Evolutionary conservation across 192 early-diverging fungal genomes (phyloP), one percentile per base, ranked within the genome.

Genomic region (Umbelopsis isabellina): DNA sequence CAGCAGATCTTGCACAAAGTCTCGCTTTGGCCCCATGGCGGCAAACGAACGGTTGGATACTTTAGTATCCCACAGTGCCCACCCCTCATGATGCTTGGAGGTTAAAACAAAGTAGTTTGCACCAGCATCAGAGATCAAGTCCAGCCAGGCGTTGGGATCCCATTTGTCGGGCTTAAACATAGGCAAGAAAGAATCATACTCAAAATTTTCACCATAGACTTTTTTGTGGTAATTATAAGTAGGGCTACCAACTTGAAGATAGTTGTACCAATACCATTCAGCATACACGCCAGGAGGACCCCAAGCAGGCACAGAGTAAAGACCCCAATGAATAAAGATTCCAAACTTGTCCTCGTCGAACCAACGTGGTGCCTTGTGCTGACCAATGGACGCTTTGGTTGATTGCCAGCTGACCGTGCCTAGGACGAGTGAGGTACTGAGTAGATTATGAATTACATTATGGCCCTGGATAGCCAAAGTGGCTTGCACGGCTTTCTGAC

Each of bases 211-310:
- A 1, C 74, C 74, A 44, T 49, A 75, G 0, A 25, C 20, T 9
- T 70, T 15, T 1, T 61, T 64, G 35, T 75, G 74, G 18, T 75
- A 66, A 7, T 46, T 4, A 30, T 70, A 66, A 0, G 74, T 75
- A 12, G 47, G 22, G 44, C 49, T 51, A 18, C 66, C 20, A 4
- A 13, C 20, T n/a, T 70, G 47, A 30, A 53, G 70, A 25, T 70
- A 51, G 7, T 75, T 55, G 49, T 69, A 65, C 74, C 74, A 75
- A 27, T 75, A 75, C 74, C 74, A 75, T 55, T 75, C 74, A 16
- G 68, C 53, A 35, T 75, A 75, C 18, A 49, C 23, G 12, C 68
- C 69, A 22, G 65, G 61, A 2, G 74, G 74, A 33, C 68, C 74
- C 74, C 74, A 75, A 11, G 74, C 69, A 5, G 74, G 74, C 1